Percentiles rank a stretch among this genome's conserved stretches.
These are phyloP conservation scores for Elaphomyces granulatus DNA, from an alignment of 495 filamentous ascomycete genomes.

Conservation along the genomic window DNA sequence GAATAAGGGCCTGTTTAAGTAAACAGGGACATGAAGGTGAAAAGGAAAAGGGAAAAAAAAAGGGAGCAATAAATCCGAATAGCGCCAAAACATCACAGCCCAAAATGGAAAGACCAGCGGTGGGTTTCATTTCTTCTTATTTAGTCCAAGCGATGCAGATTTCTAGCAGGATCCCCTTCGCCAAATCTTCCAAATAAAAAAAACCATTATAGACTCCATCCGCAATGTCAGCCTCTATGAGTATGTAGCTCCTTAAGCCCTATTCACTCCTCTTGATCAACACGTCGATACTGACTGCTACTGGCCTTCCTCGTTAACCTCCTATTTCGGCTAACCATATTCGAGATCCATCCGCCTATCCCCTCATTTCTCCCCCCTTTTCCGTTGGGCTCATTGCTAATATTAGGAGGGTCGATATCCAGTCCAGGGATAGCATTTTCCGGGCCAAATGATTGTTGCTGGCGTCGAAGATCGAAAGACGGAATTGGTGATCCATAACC, in stretches of 20 bases:
- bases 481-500: conserved; percentile 59
- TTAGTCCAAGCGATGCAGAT: not conserved
- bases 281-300: conserved; percentile 43
- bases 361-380: conserved; percentile 39
- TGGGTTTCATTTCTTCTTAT: too few relatives aligned
- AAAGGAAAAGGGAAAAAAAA: too few relatives aligned
- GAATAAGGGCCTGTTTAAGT: too few relatives aligned
- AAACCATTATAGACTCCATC: too few relatives aligned
- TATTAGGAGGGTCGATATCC: conserved; percentile 54
- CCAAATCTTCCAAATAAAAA: not conserved
- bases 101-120: too few relatives aligned
- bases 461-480: conserved; percentile 55
- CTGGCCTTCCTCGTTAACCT: conserved; percentile 29
- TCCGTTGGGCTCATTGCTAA: conserved; percentile 28
- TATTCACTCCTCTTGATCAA: conserved; percentile 57
- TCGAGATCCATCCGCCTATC: conserved; percentile 55
- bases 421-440: conserved; percentile 56
- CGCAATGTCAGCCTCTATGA: too few relatives aligned
- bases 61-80: too few relatives aligned
- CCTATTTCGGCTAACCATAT: conserved; percentile 42
- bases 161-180: conserved; percentile 7
- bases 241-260: too few relatives aligned
- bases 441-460: conserved; percentile 32
- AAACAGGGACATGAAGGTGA: too few relatives aligned
- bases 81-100: too few relatives aligned